Evolutionary conservation across 176 grass and related monocot species (phyloP).

Genomic region (Musa troglodytarum): DNA sequence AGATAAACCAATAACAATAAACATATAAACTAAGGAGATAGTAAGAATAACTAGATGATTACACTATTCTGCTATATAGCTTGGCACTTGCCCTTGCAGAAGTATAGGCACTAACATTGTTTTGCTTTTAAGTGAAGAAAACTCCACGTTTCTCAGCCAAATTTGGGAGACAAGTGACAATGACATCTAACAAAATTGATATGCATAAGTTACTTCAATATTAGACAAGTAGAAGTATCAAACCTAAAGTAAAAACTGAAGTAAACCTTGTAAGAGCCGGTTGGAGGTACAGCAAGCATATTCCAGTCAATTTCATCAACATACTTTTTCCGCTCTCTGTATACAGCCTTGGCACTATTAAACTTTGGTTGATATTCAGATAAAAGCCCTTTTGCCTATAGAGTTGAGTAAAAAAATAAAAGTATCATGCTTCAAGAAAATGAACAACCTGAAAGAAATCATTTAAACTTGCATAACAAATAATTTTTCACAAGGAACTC

Average conservation of each 20-base stretch:
- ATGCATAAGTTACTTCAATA: too few species aligned
- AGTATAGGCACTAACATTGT: too few species aligned
- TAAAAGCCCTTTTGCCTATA: slow-evolving; percentile 88
- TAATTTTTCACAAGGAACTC: not conserved
- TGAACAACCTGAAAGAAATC: not conserved
- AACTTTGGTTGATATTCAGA: slow-evolving; percentile 98
- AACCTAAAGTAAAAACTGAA: not conserved
- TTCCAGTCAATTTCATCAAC: slow-evolving; percentile 97
- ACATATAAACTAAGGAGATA: too few species aligned
- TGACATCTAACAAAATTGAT: too few species aligned
- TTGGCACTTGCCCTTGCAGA: too few species aligned
- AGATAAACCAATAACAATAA: too few species aligned
- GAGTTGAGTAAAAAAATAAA: slow-evolving; percentile 15
- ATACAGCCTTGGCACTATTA: slow-evolving; percentile 95
- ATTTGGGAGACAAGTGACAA: too few species aligned
- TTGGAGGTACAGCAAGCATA: slow-evolving; percentile 67
- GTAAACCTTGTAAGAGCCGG: slow-evolving; percentile 67
- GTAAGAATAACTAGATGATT: too few species aligned
- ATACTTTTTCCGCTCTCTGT: slow-evolving; percentile 87
- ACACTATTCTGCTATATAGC: too few species aligned
- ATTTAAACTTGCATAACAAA: not conserved
- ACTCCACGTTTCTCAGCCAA: too few species aligned
- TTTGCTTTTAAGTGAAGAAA: too few species aligned
- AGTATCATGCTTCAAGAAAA: not conserved
- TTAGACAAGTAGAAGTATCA: not conserved